Evolutionary conservation across 164 flowering plant species (phyloP), one percentile per base, ranked within the genome.

Genomic region (Dillenia turbinata): DNA sequence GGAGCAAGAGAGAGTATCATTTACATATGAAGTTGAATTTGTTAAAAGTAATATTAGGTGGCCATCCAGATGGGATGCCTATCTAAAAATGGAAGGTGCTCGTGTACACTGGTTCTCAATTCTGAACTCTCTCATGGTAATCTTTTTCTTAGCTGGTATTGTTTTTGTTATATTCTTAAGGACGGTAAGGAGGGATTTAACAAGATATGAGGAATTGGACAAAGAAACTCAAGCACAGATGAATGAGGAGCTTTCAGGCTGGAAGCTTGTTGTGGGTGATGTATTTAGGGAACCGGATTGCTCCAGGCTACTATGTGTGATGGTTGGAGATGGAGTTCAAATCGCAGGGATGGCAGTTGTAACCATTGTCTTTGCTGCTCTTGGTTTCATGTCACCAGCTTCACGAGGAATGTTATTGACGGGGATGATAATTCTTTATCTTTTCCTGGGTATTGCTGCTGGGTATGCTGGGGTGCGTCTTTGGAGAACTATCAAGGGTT

Each of bases 321-420:
- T 80, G 84, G 64, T 80, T 47, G 83, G 79, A 14, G 79, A 74
- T 61, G 81, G 77, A 12, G 70, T 77, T 52, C 83, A 77, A 53
- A 77, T 80, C 52, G 52, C 66, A 13, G 84, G 79, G 44, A 77
- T 80, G 81, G 77, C 76, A 43, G 66, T 68, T 66, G 81, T 77
- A 15, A 75, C 81, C 12, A 75, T 80, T 43, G 61, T 80, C 16
- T 80, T 75, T 71, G 79, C 84, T 19, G 81, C 84, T 33, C 49
- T 77, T 48, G 81, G 84, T 45, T 79, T 79, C 69, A 77, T 79
- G 81, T 79, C 83, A 52, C 83, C 83, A 56, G 80, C 83, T 52
- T 77, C 84, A 54, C 70, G 84, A 15, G 84, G 84, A 63, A 75
- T 73, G 76, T 69, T 80, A 7, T n/a, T 80, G 47, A 80, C 84